These are phyloP conservation scores for Vitis vinifera DNA, from an alignment of 164 flowering plant genomes.

Conservation along the genomic window DNA sequence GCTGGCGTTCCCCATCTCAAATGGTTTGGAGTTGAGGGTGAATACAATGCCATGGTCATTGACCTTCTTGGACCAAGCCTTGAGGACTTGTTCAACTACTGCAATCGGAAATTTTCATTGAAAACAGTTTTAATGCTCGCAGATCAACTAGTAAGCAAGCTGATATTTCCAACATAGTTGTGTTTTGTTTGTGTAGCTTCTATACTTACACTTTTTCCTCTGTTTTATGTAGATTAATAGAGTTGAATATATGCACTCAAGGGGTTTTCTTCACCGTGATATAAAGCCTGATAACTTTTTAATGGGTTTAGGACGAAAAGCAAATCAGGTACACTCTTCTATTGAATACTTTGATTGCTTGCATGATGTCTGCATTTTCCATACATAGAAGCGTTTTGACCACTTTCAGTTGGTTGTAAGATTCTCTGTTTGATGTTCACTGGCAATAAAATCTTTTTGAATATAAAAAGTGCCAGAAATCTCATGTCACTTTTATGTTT, in stretches of 20 bases:
- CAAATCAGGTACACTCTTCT: conserved; percentile 49
- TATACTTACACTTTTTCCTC: background rate
- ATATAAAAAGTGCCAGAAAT: too few relatives aligned
- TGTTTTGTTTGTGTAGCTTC: background rate
- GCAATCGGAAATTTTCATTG: conserved; percentile 58
- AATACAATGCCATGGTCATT: conserved; percentile 65
- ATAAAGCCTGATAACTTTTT: conserved; percentile 78
- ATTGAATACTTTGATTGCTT: background rate
- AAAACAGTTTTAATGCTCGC: conserved; percentile 76
- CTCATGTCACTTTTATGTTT: too few relatives aligned
- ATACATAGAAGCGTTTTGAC: background rate
- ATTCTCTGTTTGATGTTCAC: too few relatives aligned
- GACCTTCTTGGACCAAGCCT: conserved; percentile 77
- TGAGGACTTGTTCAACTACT: conserved; percentile 67
- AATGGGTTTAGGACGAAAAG: conserved; percentile 78
- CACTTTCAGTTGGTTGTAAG: too few relatives aligned
- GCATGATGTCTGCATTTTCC: background rate
- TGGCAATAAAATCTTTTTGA: too few relatives aligned
- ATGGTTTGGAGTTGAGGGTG: conserved; percentile 74
- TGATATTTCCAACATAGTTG: background rate
- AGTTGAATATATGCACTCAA: conserved; percentile 74
- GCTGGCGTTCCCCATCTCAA: conserved; percentile 66
- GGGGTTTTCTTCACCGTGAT: conserved; percentile 78
- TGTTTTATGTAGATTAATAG: conserved; percentile 45
- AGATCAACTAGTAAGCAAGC: conserved; percentile 59